Percentiles rank a stretch among this genome's conserved stretches.
These are phyloP conservation scores for Priceomyces castillae DNA, from an alignment of 805 yeast species.

Conservation along the genomic window DNA sequence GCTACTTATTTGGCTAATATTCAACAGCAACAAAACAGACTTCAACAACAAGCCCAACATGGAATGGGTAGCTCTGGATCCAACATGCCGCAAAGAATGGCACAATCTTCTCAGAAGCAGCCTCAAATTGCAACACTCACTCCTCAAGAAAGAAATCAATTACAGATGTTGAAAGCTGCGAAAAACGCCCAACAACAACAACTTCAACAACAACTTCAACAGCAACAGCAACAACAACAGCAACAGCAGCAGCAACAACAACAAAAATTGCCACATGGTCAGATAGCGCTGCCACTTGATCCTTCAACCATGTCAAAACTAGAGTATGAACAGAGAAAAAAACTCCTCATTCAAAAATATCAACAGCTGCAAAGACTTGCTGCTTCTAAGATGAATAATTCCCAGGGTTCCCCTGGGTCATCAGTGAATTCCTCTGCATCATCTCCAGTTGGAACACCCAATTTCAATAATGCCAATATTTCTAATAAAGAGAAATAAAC, in stretches of 20 bases:
- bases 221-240: slow-evolving; percentile 19
- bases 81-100: slow-evolving; percentile 4
- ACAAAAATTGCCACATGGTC: slow-evolving; percentile 3
- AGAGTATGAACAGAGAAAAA: slow-evolving; percentile 38
- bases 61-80: slow-evolving; percentile 1
- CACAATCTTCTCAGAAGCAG: slow-evolving; percentile 13
- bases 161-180: slow-evolving; percentile 39
- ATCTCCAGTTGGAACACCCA: not conserved
- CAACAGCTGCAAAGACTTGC: slow-evolving; percentile 20
- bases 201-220: slow-evolving; percentile 20
- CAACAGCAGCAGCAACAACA: slow-evolving; percentile 15
- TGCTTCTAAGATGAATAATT: not conserved
- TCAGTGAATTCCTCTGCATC: slow-evolving; percentile 4
- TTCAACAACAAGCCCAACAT: slow-evolving; percentile 20
- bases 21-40: slow-evolving; percentile 50
- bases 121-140: slow-evolving; percentile 37
- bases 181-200: slow-evolving; percentile 30
- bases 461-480: not conserved
- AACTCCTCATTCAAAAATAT: slow-evolving; percentile 31
- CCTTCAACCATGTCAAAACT: slow-evolving; percentile 24
- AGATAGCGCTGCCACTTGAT: slow-evolving; percentile 15
- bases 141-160: slow-evolving; percentile 42
- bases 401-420: slow-evolving; percentile 3
- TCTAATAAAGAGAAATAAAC: not conserved
- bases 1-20: slow-evolving; percentile 59